Evolutionary conservation across 306 rosid genomes (phyloP), one percentile per base, ranked within the genome.

Genomic region (Ormosia emarginata): DNA sequence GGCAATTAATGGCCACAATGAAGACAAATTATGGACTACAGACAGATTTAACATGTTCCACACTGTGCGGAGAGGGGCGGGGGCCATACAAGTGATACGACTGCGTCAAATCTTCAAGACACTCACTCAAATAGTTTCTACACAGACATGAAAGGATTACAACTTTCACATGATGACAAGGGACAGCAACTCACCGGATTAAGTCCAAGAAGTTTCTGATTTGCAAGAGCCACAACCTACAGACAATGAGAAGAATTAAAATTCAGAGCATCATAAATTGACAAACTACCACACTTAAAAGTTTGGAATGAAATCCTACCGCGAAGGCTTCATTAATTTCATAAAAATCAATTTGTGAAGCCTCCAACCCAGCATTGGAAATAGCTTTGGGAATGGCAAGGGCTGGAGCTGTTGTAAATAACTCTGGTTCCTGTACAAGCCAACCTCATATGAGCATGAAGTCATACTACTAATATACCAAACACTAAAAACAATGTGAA

Each of bases 271-370:
- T 34, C 68, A 71, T 41, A 55, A 57, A 33, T 67, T 34, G 75
- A 73, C 36, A 80, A 80, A 77, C 50, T 69, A 81, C 34, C 57
- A 50, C 5, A 14, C 12, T 29, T 67, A 82, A 37, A 80, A 29
- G 55, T 13, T 68, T 24, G 68, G 52, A 33, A 55, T 10, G 30
- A 74, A 73, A 84, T 50, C 91, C 83, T 92, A 94, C 99, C 76
- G 99, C 84, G 32, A 96, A 96, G 67, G 99, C 99, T 92, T 96
- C 99, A 47, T 96, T 96, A 41, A 96, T 94, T 87, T 96, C 98
- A 50, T 96, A 96, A 79, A 90, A 91, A 74, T 96, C 97, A 81
- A 96, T 85, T 84, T 93, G 84, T 49, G 93, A 91, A 69, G 87
- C 83, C 77, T 90, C 94, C 90, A 96, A 91, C 78, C 98, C 93